Evolutionary conservation across 129 eudicot genomes (phyloP).

Genomic region (Escallonia rubra): DNA sequence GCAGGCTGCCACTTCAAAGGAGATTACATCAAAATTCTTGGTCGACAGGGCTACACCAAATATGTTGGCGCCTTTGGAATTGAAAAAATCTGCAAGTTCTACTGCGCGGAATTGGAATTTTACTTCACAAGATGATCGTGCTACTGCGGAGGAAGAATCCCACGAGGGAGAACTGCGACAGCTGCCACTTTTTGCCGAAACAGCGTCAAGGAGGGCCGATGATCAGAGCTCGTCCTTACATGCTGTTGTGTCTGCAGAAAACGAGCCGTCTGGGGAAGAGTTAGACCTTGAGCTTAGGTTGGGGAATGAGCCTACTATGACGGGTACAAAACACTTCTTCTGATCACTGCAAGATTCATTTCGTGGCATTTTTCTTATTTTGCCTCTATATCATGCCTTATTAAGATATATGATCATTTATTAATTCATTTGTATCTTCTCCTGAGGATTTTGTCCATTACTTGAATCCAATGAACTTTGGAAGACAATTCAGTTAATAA

Average conservation of each 20-base stretch:
- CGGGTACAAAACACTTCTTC: constrained; percentile 20
- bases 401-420: no score
- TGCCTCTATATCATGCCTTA: not conserved
- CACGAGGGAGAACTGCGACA: constrained; percentile 1
- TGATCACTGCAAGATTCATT: not conserved
- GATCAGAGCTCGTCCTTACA: not conserved
- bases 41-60: not conserved
- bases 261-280: not conserved
- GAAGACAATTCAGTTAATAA: no score
- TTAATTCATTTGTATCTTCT: no score
- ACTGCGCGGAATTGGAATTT: not conserved
- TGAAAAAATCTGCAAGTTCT: not conserved
- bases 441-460: no score
- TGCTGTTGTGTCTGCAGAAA: not conserved
- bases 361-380: not conserved
- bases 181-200: constrained; percentile 10
- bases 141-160: not conserved
- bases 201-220: not conserved
- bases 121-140: not conserved
- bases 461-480: no score
- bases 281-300: constrained; percentile 29
- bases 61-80: not conserved
- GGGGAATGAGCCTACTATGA: constrained; percentile 19
- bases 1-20: not conserved
- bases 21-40: not conserved